Evolutionary conservation across 257 asterid species (phyloP).

Genomic region (Solanum rostratum): DNA sequence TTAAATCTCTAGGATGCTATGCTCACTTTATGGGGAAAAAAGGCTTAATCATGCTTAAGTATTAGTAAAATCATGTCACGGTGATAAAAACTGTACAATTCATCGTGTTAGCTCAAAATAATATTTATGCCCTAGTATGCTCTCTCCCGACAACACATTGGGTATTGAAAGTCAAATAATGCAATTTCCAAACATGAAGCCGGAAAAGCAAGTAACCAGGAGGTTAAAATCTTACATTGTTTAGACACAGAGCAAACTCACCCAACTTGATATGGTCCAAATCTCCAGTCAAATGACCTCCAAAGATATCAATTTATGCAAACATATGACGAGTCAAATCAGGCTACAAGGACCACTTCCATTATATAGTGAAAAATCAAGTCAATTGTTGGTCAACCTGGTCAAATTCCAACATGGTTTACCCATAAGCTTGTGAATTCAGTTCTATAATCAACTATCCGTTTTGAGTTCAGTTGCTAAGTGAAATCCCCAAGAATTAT

Average conservation of each 20-base stretch:
- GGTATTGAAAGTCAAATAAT: background rate
- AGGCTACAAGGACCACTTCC: background rate
- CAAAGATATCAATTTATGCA: too few species aligned
- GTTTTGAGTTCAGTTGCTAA: too few species aligned
- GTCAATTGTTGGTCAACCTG: background rate
- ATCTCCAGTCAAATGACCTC: background rate
- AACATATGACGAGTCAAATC: too few species aligned
- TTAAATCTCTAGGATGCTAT: background rate
- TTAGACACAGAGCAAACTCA: too few species aligned
- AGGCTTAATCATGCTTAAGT: background rate
- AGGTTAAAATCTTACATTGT: too few species aligned
- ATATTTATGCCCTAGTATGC: background rate
- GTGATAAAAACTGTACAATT: too few species aligned
- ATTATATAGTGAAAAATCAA: too few species aligned
- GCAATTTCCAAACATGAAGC: background rate
- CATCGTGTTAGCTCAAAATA: background rate
- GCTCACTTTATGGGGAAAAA: background rate
- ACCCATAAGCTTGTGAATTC: too few species aligned
- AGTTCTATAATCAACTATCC: too few species aligned
- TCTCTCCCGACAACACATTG: background rate
- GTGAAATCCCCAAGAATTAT: too few species aligned
- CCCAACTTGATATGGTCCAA: background rate
- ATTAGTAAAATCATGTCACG: background rate
- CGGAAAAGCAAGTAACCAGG: background rate
- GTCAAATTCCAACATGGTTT: too few species aligned